These are phyloP conservation scores for Fusarium chlamydosporum DNA, from an alignment of 2,329 filamentous ascomycete genomes.

Conservation along the genomic window DNA sequence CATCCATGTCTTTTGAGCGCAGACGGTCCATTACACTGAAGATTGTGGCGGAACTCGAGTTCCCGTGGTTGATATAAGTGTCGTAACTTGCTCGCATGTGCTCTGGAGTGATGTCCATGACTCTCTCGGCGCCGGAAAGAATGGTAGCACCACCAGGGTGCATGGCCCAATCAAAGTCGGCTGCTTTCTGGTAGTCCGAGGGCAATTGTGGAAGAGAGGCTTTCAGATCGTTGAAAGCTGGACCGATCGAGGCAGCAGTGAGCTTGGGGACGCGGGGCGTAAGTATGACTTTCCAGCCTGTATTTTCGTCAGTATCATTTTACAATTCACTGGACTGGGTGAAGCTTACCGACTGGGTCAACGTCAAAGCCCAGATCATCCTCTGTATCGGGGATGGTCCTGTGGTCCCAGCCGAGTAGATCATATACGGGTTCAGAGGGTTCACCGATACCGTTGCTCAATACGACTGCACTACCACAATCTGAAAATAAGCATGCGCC, in stretches of 20 bases:
- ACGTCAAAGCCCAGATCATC: conserved; percentile 75
- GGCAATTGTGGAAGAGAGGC: conserved; percentile 63
- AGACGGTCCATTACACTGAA: conserved; percentile 76
- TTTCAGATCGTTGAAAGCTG: conserved; percentile 69
- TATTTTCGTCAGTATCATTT: conserved; percentile 33
- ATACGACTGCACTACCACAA: conserved; percentile 74
- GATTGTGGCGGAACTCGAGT: conserved; percentile 78
- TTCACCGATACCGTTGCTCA: conserved; percentile 74
- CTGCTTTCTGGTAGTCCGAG: conserved; percentile 59
- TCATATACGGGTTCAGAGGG: conserved; percentile 66
- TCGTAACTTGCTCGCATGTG: conserved; percentile 79
- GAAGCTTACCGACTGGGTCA: conserved; percentile 67
- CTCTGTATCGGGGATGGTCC: conserved; percentile 72
- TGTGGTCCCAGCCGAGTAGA: conserved; percentile 75
- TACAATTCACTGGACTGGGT: neutral
- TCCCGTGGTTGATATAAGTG: conserved; percentile 77
- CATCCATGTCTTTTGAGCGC: conserved; percentile 72
- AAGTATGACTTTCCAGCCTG: conserved; percentile 76
- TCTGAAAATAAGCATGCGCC: conserved; percentile 78
- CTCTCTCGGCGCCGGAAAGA: conserved; percentile 72
- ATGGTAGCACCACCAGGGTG: conserved; percentile 79
- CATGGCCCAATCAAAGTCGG: conserved; percentile 80
- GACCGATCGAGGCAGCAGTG: conserved; percentile 64
- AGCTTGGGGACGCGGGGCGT: conserved; percentile 72
- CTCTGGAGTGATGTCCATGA: conserved; percentile 70